Conservation (phyloP, 495 filamentous ascomycete species). For the Cercophora newfieldiana region DNA sequence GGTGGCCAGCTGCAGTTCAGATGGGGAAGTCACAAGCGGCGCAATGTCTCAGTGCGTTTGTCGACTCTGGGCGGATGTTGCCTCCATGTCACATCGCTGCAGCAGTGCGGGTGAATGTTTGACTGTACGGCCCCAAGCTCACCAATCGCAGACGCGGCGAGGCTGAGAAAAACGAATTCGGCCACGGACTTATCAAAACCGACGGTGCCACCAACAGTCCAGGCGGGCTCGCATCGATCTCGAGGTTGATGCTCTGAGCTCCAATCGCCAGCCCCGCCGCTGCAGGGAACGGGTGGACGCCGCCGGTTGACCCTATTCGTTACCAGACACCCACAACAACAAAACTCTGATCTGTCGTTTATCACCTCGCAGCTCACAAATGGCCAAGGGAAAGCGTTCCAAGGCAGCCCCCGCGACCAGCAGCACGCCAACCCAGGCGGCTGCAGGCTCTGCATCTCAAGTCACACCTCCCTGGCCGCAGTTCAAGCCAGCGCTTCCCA, state of each 20-base stretch:
- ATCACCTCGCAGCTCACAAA: neutral
- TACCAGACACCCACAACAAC: neutral
- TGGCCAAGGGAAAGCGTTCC: constrained; percentile 32
- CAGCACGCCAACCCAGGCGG: constrained; percentile 7
- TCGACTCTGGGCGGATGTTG: neutral
- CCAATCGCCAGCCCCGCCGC: neutral
- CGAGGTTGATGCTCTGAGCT: neutral
- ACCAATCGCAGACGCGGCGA: neutral
- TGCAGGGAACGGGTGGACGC: neutral
- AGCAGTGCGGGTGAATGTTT: neutral
- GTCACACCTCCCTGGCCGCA: constrained; percentile 70
- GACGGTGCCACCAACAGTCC: neutral
- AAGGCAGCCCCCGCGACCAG: constrained; percentile 12
- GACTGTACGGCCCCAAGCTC: neutral
- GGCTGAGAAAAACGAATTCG: constrained; percentile 2
- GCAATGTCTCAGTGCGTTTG: neutral
- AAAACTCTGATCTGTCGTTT: neutral
- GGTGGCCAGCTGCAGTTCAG: neutral
- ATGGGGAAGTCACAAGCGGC: neutral
- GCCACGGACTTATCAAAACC: neutral
- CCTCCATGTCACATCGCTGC: neutral
- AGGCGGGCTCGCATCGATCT: neutral
- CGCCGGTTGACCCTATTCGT: too few relatives aligned
- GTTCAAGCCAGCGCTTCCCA: constrained; percentile 70
- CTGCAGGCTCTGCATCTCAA: constrained; percentile 8